Evolutionary conservation across 139 green algal species (phyloP), one percentile per base, ranked within the genome.

Genomic region (Coelastrella sp.): DNA sequence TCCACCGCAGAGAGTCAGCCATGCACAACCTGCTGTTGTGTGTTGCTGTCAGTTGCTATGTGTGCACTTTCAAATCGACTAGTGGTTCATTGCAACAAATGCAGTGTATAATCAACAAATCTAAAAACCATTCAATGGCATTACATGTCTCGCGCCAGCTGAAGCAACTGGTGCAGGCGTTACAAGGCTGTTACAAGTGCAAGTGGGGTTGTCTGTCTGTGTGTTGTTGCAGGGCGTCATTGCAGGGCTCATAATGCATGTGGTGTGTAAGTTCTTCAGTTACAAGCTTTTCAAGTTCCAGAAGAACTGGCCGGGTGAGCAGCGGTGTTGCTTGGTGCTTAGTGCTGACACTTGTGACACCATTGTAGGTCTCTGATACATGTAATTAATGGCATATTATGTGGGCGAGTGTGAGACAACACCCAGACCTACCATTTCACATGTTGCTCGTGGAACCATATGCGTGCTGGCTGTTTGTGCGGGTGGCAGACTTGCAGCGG

Each of bases 241-340:
- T 51, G 83, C 32, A 30, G 86, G 81, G 25, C 53, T 90, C 2
- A 77, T 87, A 35, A 78, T 80, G 40, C 80, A 80, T 21, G 73
- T 87, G 0, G 40, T 90, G 15, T 40, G 81, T 48, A 90, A 90
- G 75, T 84, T 90, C 41, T 50, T 71, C 23, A 81, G 64, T 51
- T 90, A 64, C 75, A 48, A 90, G 75, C 62, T 90, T 5, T 84
- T 87, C 41, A n/a, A 34, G 3, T 81, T 87, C 74, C 81, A 87
- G 45, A 6, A 34, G 13, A 86, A 72, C 32, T 90, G 86, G 86
- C 80, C 80, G 35, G 86, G 86, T 43, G 19, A 4, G 68, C 23
- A 59, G 27, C 45, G 8, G 11, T 53, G 9, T 8, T 45, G 72
- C 9, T 23, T 37, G n/a, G 4, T 3, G n/a, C 8, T 32, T 35